These are phyloP conservation scores for Dalechampia spathulata DNA, from an alignment of 441 rosid genomes.

Conservation along the genomic window DNA sequence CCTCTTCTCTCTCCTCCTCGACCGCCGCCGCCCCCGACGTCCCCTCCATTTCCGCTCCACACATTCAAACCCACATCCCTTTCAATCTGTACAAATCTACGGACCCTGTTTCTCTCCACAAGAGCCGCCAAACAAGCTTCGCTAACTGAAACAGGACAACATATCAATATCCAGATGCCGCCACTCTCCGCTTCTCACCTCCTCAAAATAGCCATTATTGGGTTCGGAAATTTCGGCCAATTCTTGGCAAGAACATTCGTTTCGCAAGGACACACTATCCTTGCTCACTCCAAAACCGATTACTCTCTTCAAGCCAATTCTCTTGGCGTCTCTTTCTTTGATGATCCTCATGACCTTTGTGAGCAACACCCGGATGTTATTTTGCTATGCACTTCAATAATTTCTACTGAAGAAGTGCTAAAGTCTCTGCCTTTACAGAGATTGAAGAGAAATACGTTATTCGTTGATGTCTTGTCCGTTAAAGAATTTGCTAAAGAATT, in stretches of 20 bases:
- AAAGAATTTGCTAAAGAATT: conserved; percentile 51
- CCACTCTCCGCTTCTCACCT: conserved; percentile 1
- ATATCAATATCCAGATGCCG: conserved; percentile 8
- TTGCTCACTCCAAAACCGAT: conserved; percentile 52
- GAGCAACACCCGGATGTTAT: conserved; percentile 66
- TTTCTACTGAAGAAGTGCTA: conserved; percentile 44
- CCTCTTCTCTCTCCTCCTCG: not conserved
- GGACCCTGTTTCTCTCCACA: conserved; percentile 9
- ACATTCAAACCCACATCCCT: not conserved
- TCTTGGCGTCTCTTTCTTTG: conserved; percentile 47
- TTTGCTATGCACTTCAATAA: conserved; percentile 53
- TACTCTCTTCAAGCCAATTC: conserved; percentile 34
- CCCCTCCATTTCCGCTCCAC: not conserved
- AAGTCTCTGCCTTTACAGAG: conserved; percentile 46
- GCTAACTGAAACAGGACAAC: not conserved
- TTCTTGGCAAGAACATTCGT: conserved; percentile 53
- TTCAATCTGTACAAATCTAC: not conserved
- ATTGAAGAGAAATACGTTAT: conserved; percentile 50
- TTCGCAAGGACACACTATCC: conserved; percentile 51
- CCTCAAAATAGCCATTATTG: conserved; percentile 47
- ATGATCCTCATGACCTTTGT: conserved; percentile 46
- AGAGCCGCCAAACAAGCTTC: not conserved
- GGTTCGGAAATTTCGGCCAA: conserved; percentile 63
- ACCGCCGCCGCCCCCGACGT: not conserved
- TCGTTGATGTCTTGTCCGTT: conserved; percentile 67